Conservation (phyloP, 2,329 filamentous ascomycete genomes). For the Arachnomyces sp. region DNA sequence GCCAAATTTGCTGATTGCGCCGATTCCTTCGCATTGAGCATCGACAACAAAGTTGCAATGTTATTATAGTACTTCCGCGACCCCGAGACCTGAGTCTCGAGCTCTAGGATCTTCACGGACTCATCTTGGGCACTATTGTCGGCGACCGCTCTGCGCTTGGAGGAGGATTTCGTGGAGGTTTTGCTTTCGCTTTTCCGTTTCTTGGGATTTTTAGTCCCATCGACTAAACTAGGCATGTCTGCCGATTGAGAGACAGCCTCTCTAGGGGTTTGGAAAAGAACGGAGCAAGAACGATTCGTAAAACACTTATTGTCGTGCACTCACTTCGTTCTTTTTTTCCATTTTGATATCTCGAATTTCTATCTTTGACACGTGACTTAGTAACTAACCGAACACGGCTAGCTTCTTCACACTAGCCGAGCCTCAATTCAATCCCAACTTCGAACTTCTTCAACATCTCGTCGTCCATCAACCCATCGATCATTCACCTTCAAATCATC, state of each 20-base stretch:
- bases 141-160: conserved; percentile 37
- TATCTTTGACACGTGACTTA: no score
- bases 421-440: conserved; percentile 32
- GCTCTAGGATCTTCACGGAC: conserved; percentile 59
- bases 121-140: conserved; percentile 44
- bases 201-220: conserved; percentile 24
- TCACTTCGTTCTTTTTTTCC: conserved; percentile 12
- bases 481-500: conserved; percentile 33
- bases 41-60: conserved; percentile 62
- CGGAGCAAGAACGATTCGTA: no score
- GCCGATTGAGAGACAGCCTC: no score
- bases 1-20: conserved; percentile 52
- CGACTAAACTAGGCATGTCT: conserved; percentile 21
- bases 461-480: conserved; percentile 19
- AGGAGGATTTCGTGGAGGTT: conserved; percentile 29
- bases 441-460: conserved; percentile 43
- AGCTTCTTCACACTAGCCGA: conserved; percentile 30
- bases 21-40: conserved; percentile 44
- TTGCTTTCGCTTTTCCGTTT: conserved; percentile 32
- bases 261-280: no score
- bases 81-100: conserved; percentile 75
- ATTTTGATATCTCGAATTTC: conserved; percentile 16
- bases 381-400: conserved; percentile 12
- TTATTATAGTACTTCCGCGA: conserved; percentile 90
- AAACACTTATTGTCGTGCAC: not conserved